These are phyloP conservation scores for Collybia nuda DNA, from an alignment of 768 basidiomycete genomes.

Conservation along the genomic window DNA sequence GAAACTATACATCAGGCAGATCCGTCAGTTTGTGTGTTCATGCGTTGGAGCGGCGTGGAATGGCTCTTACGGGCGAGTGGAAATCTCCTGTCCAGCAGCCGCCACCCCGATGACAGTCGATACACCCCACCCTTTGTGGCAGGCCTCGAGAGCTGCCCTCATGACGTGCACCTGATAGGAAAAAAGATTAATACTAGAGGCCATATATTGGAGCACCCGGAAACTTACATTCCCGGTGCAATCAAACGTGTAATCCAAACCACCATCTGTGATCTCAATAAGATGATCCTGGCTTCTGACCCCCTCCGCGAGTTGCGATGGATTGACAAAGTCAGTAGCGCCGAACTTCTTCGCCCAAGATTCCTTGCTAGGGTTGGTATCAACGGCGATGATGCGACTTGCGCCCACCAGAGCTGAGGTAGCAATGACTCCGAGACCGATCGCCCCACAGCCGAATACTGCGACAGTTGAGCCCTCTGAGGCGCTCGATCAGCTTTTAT, in stretches of 20 bases:
- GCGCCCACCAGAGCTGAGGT: slow-evolving; percentile 79
- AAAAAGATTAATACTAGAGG: neutral
- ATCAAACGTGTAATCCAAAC: slow-evolving; percentile 96
- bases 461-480: slow-evolving; percentile 85
- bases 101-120: slow-evolving; percentile 96
- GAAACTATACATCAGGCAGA: slow-evolving; percentile 38
- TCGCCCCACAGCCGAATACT: slow-evolving; percentile 95
- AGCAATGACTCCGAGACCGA: slow-evolving; percentile 90
- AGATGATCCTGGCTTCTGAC: slow-evolving; percentile 88
- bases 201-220: slow-evolving; percentile 3
- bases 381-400: slow-evolving; percentile 88
- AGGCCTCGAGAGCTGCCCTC: slow-evolving; percentile 95
- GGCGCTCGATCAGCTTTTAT: neutral
- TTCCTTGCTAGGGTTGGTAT: slow-evolving; percentile 86
- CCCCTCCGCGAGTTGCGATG: slow-evolving; percentile 68
- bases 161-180: slow-evolving; percentile 76
- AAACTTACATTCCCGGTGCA: slow-evolving; percentile 79
- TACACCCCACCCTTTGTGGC: slow-evolving; percentile 99
- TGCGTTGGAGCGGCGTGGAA: neutral
- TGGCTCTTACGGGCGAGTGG: slow-evolving; percentile 74
- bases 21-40: neutral
- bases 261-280: slow-evolving; percentile 92
- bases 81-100: slow-evolving; percentile 93
- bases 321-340: slow-evolving; percentile 93
- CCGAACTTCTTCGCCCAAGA: slow-evolving; percentile 91